A percentile compares a stretch with the other conserved stretches of the same genome.
Evolutionary conservation across 345 rosid species (phyloP).

Genomic region (Eucalyptus paniculata): DNA sequence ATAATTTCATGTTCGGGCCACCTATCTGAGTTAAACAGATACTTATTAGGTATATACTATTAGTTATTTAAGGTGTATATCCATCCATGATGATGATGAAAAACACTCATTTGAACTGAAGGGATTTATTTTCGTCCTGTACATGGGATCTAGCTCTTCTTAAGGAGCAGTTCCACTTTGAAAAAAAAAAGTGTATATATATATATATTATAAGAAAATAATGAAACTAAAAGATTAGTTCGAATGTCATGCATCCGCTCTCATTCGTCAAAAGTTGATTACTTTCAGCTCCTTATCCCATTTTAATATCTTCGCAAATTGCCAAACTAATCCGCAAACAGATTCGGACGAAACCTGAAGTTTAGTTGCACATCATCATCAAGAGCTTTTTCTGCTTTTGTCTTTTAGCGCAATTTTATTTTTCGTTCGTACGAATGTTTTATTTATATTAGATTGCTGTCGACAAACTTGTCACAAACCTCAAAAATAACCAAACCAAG

Average conservation of each 20-base stretch:
- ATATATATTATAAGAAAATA: not conserved
- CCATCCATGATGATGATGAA: no score
- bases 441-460: not conserved
- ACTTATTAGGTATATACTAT: no score
- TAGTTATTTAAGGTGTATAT: no score
- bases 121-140: not conserved
- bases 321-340: not conserved
- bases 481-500: not conserved
- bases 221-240: not conserved
- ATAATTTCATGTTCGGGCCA: not conserved
- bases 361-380: not conserved
- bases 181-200: not conserved
- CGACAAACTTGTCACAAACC: not conserved
- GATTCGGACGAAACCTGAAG: not conserved
- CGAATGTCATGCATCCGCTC: not conserved
- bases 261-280: not conserved
- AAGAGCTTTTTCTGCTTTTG: not conserved
- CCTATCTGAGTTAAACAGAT: no score
- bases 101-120: not conserved
- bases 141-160: not conserved
- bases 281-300: not conserved
- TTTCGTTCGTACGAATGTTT: not conserved
- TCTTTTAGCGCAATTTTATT: not conserved
- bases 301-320: fast-evolving
- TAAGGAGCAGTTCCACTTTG: not conserved